Base-by-base conservation (phyloP, 441 rosid species). In the Gossypium laxum region DNA sequence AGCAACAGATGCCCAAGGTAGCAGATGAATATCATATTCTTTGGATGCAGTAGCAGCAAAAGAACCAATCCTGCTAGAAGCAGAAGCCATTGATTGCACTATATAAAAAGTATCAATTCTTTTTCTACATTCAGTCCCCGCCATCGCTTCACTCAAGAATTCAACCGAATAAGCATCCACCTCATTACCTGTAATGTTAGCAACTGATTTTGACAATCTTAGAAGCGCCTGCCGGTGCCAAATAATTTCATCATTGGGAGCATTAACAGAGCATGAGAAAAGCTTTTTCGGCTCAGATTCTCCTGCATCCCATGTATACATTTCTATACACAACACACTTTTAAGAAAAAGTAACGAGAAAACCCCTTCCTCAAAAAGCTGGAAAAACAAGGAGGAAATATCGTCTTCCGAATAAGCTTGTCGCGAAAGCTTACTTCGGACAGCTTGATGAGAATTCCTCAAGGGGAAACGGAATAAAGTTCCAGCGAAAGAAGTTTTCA, bases 1-100 rank as follows among this genome's bases (percentile, higher is more conserved):
- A 47, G 99, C 99, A 78, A 90, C 85, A 14, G 99, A 90, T 56
- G 90, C 99, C 99, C 99, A 94, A 21, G 99, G 99, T 72, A 90
- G 83, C 73, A 94, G 82, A 61, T 94, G 96, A 72, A 94, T 87
- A 81, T 92, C 99, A 81, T 92, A 89, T 69, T 94, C 99, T 85
- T 85, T 87, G 76, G 92, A 88, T 59, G 92, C 99, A 76, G 91
- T 78, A 71, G 88, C 88, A 26, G 98, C 91, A 81, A 91, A 89
- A 61, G 88, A 80, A 79, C 84, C 91, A 82, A 92, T 87, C 78
- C 91, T 84, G 63, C 97, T 89, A 68, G 91, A 82, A 26, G 85
- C 61, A 5, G 97, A 79, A 43, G 97, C 99, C 99, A 94, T 90
- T 62, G 85, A 85, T 79, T 94, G 99, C 73, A 86, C 97, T 11